Evolutionary conservation across 257 asterid species (phyloP).

Genomic region (Salvia hispanica): DNA sequence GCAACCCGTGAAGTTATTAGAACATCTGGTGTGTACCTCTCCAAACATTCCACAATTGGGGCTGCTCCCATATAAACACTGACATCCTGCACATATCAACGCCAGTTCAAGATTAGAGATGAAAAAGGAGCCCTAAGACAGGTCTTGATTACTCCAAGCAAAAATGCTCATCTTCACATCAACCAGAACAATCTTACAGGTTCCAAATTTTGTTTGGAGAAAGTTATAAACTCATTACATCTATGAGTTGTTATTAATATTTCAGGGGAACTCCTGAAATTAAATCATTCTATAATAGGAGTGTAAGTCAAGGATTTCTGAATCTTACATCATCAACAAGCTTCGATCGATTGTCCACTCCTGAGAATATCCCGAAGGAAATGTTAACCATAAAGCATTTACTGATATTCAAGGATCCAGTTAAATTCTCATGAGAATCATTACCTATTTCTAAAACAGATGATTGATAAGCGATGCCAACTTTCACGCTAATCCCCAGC

Average conservation of each 20-base stretch:
- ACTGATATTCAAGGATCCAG: constrained; percentile 23
- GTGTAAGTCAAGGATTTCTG: constrained; percentile 42
- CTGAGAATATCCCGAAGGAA: constrained; percentile 47
- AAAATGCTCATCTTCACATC: constrained; percentile 10
- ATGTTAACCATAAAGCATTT: constrained; percentile 23
- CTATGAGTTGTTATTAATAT: constrained; percentile 24
- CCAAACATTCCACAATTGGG: constrained; percentile 90
- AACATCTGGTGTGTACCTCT: constrained; percentile 72
- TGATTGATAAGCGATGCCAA: constrained; percentile 83
- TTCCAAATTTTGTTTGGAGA: neutral
- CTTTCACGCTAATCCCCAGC: constrained; percentile 60
- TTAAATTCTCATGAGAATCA: constrained; percentile 13
- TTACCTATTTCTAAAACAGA: constrained; percentile 66
- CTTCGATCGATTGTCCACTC: constrained; percentile 54
- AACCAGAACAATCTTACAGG: constrained; percentile 12
- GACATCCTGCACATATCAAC: constrained; percentile 54
- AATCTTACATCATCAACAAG: constrained; percentile 74
- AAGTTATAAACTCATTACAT: constrained; percentile 21
- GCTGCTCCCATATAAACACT: constrained; percentile 97
- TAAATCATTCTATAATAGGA: too few relatives aligned
- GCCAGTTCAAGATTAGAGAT: constrained; percentile 3
- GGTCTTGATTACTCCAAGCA: constrained; percentile 15
- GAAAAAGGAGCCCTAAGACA: constrained; percentile 18
- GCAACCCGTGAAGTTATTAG: constrained; percentile 95
- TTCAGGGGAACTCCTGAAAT: too few relatives aligned